Evolutionary conservation across 2,329 filamentous ascomycete species (phyloP).

Genomic region (Aspergillus tanneri): DNA sequence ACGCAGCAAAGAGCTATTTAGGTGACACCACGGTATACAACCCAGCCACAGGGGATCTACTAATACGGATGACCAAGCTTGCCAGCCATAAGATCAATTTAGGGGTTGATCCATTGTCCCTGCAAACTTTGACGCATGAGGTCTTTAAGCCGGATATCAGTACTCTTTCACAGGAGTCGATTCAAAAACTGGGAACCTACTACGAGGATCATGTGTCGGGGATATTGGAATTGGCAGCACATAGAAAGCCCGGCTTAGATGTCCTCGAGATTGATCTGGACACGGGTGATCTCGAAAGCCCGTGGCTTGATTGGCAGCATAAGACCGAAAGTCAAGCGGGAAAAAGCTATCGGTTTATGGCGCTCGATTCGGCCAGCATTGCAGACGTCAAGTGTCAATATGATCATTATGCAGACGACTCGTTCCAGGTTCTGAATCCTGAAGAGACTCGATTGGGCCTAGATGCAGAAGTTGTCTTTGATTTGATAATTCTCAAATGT

Average conservation of each 20-base stretch:
- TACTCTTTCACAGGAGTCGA: neutral
- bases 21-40: conserved; percentile 8
- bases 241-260: neutral
- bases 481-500: conserved; percentile 7
- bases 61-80: conserved; percentile 6
- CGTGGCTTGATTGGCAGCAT: conserved; percentile 1
- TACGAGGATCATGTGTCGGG: neutral
- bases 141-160: conserved; percentile 8
- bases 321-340: neutral
- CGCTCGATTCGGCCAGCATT: neutral
- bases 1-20: conserved; percentile 6
- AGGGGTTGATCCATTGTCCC: neutral
- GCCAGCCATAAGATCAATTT: conserved; percentile 3
- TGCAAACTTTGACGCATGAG: conserved; percentile 6
- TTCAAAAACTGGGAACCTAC: neutral
- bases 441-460: neutral
- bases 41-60: conserved; percentile 4
- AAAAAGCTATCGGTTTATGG: conserved; percentile 6
- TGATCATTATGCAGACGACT: neutral
- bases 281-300: neutral
- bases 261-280: conserved; percentile 8
- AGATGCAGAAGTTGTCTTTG: neutral
- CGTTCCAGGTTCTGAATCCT: neutral
- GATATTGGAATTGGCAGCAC: neutral
- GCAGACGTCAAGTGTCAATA: neutral